These are phyloP conservation scores for Neocallimastix lanati DNA, from an alignment of 192 early-diverging fungal species.

Conservation along the genomic window DNA sequence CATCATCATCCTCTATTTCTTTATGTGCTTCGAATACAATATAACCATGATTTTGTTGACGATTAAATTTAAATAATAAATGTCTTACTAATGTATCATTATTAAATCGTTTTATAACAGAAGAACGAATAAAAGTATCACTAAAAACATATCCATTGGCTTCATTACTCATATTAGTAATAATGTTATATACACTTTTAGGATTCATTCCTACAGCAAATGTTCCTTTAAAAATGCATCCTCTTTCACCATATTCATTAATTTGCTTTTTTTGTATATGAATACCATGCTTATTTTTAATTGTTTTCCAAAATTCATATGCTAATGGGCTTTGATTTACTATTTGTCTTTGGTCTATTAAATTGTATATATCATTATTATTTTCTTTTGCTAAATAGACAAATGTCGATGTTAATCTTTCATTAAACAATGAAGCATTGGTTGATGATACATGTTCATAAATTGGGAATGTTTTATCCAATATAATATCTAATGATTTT, in stretches of 20 bases:
- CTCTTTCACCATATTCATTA: not conserved
- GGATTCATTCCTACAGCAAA: not conserved
- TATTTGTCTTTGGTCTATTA: not conserved
- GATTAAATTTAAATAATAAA: not conserved
- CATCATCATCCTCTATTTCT: not conserved
- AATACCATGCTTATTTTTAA: not conserved
- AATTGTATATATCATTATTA: not conserved
- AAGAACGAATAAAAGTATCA: not conserved
- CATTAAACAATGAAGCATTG: not conserved
- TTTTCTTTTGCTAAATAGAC: not conserved
- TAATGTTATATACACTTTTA: not conserved
- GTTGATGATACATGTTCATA: not conserved
- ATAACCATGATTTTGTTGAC: not conserved
- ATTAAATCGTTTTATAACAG: not conserved
- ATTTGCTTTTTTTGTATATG: not conserved
- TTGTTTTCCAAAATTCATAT: not conserved
- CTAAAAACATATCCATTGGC: not conserved
- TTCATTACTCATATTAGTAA: not conserved
- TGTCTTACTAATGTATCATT: not conserved
- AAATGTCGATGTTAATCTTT: not conserved
- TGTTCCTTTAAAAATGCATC: not conserved
- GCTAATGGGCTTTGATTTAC: not conserved
- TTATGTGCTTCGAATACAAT: not conserved
- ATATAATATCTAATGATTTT: not conserved
- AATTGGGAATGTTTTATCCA: not conserved